Percentiles rank a stretch among this genome's conserved stretches.
Conservation (phyloP, 805 yeast species). For the Maudiozyma saulgeensis region DNA sequence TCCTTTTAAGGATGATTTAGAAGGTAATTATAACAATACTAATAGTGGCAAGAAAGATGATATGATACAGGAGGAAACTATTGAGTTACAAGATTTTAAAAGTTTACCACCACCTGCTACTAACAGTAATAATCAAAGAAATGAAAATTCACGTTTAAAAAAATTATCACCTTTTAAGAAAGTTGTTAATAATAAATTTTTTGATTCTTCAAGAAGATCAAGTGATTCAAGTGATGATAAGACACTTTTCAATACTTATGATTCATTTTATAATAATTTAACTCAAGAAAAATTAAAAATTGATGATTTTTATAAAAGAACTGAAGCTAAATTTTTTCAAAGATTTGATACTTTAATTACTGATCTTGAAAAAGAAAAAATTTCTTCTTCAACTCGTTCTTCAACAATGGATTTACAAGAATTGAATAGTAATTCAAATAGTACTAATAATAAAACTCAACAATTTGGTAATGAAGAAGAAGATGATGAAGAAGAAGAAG, state of each 20-base stretch:
- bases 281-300: conserved; percentile 42
- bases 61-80: conserved; percentile 10
- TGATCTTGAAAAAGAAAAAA: conserved; percentile 37
- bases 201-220: conserved; percentile 8
- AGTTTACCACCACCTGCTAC: not conserved
- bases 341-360: conserved; percentile 38
- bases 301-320: conserved; percentile 40
- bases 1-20: not conserved
- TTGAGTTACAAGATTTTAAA: conserved; percentile 20
- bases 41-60: not conserved
- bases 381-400: conserved; percentile 1
- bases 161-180: conserved; percentile 7
- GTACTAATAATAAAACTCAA: not conserved
- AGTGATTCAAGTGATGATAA: conserved; percentile 19
- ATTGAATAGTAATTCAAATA: not conserved
- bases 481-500: conserved; percentile 23
- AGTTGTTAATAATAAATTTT: conserved; percentile 13
- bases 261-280: conserved; percentile 39
- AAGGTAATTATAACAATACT: not conserved
- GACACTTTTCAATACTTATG: conserved; percentile 29
- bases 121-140: no score
- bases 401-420: not conserved
- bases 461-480: not conserved
- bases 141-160: conserved; percentile 3
- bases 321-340: conserved; percentile 37